These are phyloP conservation scores for Tuber melanosporum DNA, from an alignment of 495 filamentous ascomycete species.

Conservation along the genomic window DNA sequence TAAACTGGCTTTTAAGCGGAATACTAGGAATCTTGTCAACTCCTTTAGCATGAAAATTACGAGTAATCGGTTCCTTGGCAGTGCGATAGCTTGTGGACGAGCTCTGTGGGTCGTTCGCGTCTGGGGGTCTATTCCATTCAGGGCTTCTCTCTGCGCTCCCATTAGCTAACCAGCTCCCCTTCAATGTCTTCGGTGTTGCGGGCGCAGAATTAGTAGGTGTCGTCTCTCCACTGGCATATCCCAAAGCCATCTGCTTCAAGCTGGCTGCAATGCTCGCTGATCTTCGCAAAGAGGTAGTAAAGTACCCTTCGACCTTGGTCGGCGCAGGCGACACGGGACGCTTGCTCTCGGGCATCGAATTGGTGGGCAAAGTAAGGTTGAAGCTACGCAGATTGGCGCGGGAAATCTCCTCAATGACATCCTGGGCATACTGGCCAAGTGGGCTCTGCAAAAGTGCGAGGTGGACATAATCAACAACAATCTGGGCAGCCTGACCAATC, in stretches of 20 bases:
- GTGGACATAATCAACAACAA: slow-evolving; percentile 79
- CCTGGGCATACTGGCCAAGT: slow-evolving; percentile 61
- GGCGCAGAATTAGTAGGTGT: slow-evolving; percentile 46
- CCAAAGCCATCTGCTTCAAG: slow-evolving; percentile 61
- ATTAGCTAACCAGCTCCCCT: slow-evolving; percentile 25
- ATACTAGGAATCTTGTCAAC: slow-evolving; percentile 53
- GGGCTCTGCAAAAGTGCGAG: slow-evolving; percentile 67
- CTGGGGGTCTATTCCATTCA: slow-evolving; percentile 69
- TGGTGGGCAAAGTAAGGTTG: slow-evolving; percentile 45
- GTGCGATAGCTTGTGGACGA: slow-evolving; percentile 66
- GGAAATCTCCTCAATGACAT: slow-evolving; percentile 69
- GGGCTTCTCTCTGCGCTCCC: slow-evolving; percentile 47
- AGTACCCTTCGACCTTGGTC: slow-evolving; percentile 58
- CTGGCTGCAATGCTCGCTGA: slow-evolving; percentile 69
- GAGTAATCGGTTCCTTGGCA: slow-evolving; percentile 67
- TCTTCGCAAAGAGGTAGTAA: slow-evolving; percentile 56
- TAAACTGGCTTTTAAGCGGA: slow-evolving; percentile 73
- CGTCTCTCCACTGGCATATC: slow-evolving; percentile 45
- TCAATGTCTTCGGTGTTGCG: slow-evolving; percentile 45
- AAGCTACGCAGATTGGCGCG: slow-evolving; percentile 42
- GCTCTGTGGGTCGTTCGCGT: slow-evolving; percentile 65
- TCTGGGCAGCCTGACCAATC: slow-evolving; percentile 72
- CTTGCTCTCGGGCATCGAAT: slow-evolving; percentile 45
- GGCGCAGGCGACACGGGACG: slow-evolving; percentile 52
- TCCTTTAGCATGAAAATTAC: slow-evolving; percentile 60